Evolutionary conservation across 306 rosid species (phyloP).

Genomic region (Argentina anserina): DNA sequence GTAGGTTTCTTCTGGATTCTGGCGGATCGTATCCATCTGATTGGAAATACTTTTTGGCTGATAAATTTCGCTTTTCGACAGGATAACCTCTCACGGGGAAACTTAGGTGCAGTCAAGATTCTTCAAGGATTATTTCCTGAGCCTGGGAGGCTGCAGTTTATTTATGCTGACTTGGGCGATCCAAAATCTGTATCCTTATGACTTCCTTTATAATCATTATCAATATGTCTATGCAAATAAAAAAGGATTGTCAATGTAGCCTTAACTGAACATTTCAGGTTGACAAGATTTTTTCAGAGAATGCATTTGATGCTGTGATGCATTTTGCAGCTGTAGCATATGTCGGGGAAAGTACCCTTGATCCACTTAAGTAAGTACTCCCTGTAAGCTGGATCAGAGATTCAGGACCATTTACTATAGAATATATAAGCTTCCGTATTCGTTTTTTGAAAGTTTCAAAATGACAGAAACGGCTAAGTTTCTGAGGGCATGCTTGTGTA

Average conservation of each 20-base stretch:
- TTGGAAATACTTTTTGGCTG: neutral
- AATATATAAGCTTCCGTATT: neutral
- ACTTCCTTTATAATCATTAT: constrained; percentile 13
- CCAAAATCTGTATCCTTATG: constrained; percentile 69
- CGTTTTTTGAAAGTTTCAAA: neutral
- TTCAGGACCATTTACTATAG: neutral
- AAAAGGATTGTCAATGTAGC: constrained; percentile 23
- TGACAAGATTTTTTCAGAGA: constrained; percentile 77
- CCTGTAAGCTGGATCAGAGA: neutral
- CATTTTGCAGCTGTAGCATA: constrained; percentile 99
- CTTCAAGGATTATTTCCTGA: constrained; percentile 77
- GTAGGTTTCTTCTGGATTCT: constrained; percentile 38
- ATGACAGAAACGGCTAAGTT: neutral
- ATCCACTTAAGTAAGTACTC: constrained; percentile 84
- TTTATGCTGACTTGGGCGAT: constrained; percentile 91
- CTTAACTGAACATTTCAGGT: constrained; percentile 74
- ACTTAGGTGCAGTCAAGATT: constrained; percentile 84
- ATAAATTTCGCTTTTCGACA: constrained; percentile 30
- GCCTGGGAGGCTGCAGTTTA: constrained; percentile 94
- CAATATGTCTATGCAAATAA: neutral
- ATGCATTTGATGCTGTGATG: constrained; percentile 96
- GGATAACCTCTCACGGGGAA: constrained; percentile 95
- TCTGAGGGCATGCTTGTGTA: neutral
- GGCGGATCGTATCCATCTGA: constrained; percentile 1
- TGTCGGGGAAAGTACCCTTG: constrained; percentile 94